Evolutionary conservation across 371 early-diverging fungal genomes (phyloP), one percentile per base, ranked within the genome.

Genomic region (Syncephalastrum monosporum): DNA sequence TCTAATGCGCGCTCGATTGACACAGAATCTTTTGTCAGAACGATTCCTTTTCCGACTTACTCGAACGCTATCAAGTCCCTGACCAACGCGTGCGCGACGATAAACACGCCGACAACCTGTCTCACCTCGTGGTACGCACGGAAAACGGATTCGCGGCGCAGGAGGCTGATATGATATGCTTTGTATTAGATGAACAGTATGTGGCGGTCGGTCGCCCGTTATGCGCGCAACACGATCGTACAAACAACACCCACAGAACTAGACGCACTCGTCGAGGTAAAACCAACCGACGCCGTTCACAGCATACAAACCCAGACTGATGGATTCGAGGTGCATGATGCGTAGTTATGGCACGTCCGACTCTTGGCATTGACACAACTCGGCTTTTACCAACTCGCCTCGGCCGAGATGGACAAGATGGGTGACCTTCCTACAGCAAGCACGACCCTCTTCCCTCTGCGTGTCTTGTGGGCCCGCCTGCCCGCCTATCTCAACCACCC

Each of bases 331-430:
- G 42, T 45, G 21, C 33, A 12, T 64, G 6, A 46, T 45, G 21
- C 33, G 15, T 64, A 79, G 77, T 57, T 85, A 24, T 85, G 86
- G 86, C 74, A 82, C 64, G 65, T 75, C 15, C 69, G 86, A 25
- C 56, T 83, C 23, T 54, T 82, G 17, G 82, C 86, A 4, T 56
- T 85, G 13, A 67, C 65, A 17, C 77, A 85, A 43, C 57, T 85
- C 3, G 75, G 81, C 3, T 62, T 83, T 24, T 77, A 79, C 59
- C 83, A 82, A 52, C 62, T 85, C 50, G 86, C 86, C 5, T 75
- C 79, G 19, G 83, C 83, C 16, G 86, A 85, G 63, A 58, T 85
- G 38, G 86, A 83, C 49, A 81, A 82, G 52, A 45, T 85, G 29
- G 83, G 84, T 1, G 79, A 85, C 53, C 49, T 85, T 50, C 63